These are phyloP conservation scores for Trichosporon sp. DNA, from an alignment of 1,284 basidiomycete species.

Conservation along the genomic window DNA sequence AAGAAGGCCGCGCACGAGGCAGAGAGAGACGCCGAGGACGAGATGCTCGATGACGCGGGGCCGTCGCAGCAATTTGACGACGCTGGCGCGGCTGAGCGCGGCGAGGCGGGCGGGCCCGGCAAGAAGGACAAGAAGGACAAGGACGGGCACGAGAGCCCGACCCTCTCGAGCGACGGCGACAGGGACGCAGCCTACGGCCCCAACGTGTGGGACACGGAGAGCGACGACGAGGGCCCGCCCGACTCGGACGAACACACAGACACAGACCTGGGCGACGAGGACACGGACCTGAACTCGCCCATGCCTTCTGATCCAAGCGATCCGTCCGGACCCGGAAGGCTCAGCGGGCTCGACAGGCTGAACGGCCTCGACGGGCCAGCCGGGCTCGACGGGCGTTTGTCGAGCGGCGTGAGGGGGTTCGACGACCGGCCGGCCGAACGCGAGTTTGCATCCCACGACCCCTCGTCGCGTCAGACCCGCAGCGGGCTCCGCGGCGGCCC, in stretches of 20 bases:
- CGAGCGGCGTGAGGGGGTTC: background rate
- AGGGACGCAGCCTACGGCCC: conserved; percentile 3
- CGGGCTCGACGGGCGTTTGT: no score
- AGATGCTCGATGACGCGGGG: background rate
- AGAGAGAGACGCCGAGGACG: background rate
- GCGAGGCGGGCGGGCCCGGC: background rate
- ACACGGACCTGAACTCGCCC: background rate
- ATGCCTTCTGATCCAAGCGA: background rate
- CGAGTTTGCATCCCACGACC: background rate
- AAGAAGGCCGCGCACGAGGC: background rate
- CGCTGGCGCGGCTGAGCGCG: background rate
- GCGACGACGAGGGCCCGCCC: background rate
- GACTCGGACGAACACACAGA: background rate
- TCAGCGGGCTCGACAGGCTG: no score
- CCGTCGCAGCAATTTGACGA: background rate
- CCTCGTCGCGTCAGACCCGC: background rate
- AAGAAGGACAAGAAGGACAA: no score
- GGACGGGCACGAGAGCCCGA: background rate
- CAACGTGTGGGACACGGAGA: conserved; percentile 10
- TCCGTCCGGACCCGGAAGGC: no score
- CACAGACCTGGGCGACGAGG: background rate
- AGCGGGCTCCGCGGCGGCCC: background rate
- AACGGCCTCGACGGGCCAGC: no score
- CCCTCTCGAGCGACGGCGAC: background rate
- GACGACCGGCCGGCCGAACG: background rate